Conservation (phyloP, 139 green algal species). For the Chlamydomonas applanata region DNA sequence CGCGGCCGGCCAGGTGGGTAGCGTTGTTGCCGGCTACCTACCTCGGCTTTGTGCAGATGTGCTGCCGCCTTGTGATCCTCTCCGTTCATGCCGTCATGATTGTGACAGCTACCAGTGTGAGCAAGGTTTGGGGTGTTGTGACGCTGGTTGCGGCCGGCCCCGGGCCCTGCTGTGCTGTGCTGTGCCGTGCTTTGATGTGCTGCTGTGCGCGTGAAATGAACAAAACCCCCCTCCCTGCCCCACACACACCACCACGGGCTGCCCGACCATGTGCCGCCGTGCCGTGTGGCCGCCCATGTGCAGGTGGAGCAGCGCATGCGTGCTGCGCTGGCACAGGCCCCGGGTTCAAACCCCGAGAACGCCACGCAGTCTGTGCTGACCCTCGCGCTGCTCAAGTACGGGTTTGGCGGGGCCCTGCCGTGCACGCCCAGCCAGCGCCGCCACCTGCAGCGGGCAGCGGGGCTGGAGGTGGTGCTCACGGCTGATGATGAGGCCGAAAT, state of each 20-base stretch:
- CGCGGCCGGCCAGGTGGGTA: slow-evolving; percentile 21
- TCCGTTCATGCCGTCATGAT: too few species aligned
- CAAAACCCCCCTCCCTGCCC: too few species aligned
- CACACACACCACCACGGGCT: too few species aligned
- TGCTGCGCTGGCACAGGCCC: not conserved
- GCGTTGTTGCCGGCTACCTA: not conserved
- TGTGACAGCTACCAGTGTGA: too few species aligned
- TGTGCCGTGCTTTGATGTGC: too few species aligned
- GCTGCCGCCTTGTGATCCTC: too few species aligned
- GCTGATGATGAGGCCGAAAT: slow-evolving; percentile 1
- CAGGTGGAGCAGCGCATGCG: slow-evolving; percentile 6
- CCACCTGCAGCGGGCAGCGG: slow-evolving; percentile 47
- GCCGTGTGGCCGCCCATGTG: not conserved
- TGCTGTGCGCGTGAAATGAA: too few species aligned
- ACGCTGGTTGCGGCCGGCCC: too few species aligned
- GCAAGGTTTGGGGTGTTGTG: too few species aligned
- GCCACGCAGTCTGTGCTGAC: slow-evolving; percentile 6
- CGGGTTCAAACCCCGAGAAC: not conserved
- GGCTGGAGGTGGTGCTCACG: slow-evolving; percentile 17
- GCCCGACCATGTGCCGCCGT: too few species aligned
- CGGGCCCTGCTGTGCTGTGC: too few species aligned
- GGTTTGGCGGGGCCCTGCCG: slow-evolving; percentile 39
- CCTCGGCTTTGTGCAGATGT: too few species aligned
- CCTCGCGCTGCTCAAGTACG: slow-evolving; percentile 53
- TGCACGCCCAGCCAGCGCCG: slow-evolving; percentile 24